Conservation (phyloP, 1,284 basidiomycete genomes). For the Ganoderma boninense region DNA sequence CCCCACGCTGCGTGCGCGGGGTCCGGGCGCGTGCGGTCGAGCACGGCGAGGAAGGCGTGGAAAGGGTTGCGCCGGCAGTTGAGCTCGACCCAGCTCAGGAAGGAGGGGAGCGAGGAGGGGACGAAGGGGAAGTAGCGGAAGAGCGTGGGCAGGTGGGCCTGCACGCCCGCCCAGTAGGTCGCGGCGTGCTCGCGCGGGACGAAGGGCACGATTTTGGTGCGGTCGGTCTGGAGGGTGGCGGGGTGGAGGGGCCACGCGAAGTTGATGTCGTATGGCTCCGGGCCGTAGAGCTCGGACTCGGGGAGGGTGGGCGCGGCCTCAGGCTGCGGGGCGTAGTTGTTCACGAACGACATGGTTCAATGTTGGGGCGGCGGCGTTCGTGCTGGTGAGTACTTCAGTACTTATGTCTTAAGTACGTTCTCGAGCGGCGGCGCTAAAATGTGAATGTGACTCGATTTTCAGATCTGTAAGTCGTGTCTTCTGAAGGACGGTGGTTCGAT, state of each 20-base stretch:
- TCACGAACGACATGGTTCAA: slow-evolving; percentile 11
- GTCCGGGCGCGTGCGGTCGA: slow-evolving; percentile 40
- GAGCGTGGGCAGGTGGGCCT: slow-evolving; percentile 23
- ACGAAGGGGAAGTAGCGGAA: slow-evolving; percentile 33
- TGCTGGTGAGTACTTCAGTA: background rate
- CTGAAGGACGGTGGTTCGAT: background rate
- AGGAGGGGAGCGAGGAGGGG: slow-evolving; percentile 21
- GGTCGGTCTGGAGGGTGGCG: slow-evolving; percentile 24
- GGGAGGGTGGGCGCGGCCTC: background rate
- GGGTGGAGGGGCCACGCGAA: slow-evolving; percentile 44
- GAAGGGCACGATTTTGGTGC: slow-evolving; percentile 33
- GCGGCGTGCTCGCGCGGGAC: slow-evolving; percentile 31
- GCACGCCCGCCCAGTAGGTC: slow-evolving; percentile 31
- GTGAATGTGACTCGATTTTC: background rate
- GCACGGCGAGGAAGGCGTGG: slow-evolving; percentile 38
- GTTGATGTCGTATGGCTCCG: slow-evolving; percentile 40
- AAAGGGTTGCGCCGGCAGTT: slow-evolving; percentile 22
- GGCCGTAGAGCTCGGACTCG: slow-evolving; percentile 21
- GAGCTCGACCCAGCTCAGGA: slow-evolving; percentile 27
- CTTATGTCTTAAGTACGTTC: background rate
- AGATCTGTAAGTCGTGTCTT: background rate
- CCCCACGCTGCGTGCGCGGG: slow-evolving; percentile 25
- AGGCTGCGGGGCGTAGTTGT: slow-evolving; percentile 10
- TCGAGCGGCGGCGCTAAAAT: background rate
- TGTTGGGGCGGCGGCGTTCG: background rate